Base-by-base conservation (phyloP, 805 yeast genomes). In the Millerozyma acaciae region DNA sequence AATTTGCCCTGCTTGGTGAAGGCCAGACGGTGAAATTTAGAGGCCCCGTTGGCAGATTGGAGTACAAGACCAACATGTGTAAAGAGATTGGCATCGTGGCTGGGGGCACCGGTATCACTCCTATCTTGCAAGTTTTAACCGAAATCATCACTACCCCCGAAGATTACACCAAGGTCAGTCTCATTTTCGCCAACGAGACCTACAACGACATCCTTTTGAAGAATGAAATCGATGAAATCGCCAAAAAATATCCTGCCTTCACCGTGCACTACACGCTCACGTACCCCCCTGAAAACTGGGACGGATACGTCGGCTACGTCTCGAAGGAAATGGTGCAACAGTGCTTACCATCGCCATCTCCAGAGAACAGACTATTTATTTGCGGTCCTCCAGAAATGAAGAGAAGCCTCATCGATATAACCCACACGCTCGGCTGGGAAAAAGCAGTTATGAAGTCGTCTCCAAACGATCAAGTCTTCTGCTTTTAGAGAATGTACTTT, bases 81-180 rank as follows among this genome's bases (percentile, higher is more conserved):
- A 72, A 72, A 40, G 75, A 78, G 39, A 67, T 84, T 37, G 78
- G 79, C 13, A 69, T 84, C 62, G 68, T 84, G 45, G 90, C 89
- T 6, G 95, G 93, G 45, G 95, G 95, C 13, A 77, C 90, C 0
- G 95, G 97, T 33, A 81, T 89, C 42, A 86, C 96, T 6, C 96
- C 97, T 23, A 79, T 86, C 61, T 70, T 84, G 50, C 95, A 88
- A 60, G 82, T 89, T 10, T 66, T 84, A 33, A 78, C 84, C 39
- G 74, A 74, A 38, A 69, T 83, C 32, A 75, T 82, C 40, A 82
- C 88, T 12, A 76, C 80, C 17, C 79, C 86, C 3, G 78, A 70
- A 37, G 89, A 83, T 54, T 22, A 53, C 20, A 81, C 90, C 22
- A 68, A 70, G 33, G 67, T 84, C 34, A 67, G 76, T 2, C 59